Evolutionary conservation across 768 basidiomycete genomes (phyloP).

Genomic region (Suillus tomentosus): DNA sequence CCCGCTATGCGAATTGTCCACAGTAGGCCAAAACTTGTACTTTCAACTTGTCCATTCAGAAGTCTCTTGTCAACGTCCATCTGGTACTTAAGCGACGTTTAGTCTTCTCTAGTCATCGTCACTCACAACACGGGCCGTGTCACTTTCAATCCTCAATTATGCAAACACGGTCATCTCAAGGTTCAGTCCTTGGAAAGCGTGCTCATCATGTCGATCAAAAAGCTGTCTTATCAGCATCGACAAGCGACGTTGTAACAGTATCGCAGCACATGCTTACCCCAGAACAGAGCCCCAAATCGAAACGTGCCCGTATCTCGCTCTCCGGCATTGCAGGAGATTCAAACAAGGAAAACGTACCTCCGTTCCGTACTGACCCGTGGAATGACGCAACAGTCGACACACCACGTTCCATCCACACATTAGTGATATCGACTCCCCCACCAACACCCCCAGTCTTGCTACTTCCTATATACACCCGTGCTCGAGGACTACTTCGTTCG

Average conservation of each 20-base stretch:
- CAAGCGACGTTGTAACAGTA: conserved; percentile 10
- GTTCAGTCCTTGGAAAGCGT: conserved; percentile 56
- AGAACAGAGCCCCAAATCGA: conserved; percentile 63
- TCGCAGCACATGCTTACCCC: conserved; percentile 42
- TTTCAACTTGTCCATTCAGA: conserved; percentile 6
- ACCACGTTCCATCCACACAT: conserved; percentile 37
- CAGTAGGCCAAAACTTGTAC: conserved; percentile 2
- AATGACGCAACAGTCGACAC: conserved; percentile 38
- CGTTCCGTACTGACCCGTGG: conserved; percentile 44
- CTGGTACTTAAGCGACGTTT: neutral
- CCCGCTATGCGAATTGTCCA: conserved; percentile 17
- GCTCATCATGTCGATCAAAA: conserved; percentile 38
- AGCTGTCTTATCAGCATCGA: conserved; percentile 12
- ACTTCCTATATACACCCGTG: conserved; percentile 57
- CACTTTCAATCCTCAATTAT: conserved; percentile 28
- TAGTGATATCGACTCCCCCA: conserved; percentile 60
- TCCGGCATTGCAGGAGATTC: conserved; percentile 49
- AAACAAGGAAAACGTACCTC: conserved; percentile 84
- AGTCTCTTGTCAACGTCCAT: neutral
- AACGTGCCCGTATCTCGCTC: conserved; percentile 57
- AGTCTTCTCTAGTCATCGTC: neutral
- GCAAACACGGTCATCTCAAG: conserved; percentile 42
- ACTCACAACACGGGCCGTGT: neutral
- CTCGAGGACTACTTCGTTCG: conserved; percentile 69
- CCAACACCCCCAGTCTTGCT: conserved; percentile 52